Base-by-base conservation (phyloP, 2,329 filamentous ascomycete genomes). In the Microsporum canis region DNA sequence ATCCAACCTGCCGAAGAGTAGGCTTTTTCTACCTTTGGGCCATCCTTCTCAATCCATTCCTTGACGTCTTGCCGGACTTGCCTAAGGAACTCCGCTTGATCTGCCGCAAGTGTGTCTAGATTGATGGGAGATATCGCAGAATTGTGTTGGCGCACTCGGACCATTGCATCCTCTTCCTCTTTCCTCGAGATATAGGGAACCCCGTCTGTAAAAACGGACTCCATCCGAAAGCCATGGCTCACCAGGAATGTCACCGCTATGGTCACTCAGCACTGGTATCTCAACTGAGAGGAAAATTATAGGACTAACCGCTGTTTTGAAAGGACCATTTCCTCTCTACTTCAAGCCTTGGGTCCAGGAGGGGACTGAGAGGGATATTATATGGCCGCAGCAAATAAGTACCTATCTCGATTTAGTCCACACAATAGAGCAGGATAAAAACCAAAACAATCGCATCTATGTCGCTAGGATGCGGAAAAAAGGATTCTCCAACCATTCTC, bases 321-420 rank as follows among this genome's bases (percentile, higher is more conserved):
- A 81, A 81, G 10, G 77, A 77, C 68, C 85, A 83, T 58, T 79
- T 79, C n/a, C 85, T 79, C 64, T 85, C 82, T 47, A 87, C 69
- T 14, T 81, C 80, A 31, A 86, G 69, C 14, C 77, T 77, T 60
- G 76, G 72, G 58, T 82, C 77, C 17, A 76, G 68, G 8, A 85
- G 68, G 1, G 85, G 85, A 63, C 76, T 84, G 58, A 88, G 69
- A 65, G 81, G 78, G 71, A 88, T 78, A 71, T 88, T 88, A 74
- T 85, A 88, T 1, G 85, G 84, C 29, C 80, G 80, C 38, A 85
- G 73, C 4, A 79, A 75, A 67, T 88, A 88, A 47, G 72, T 68
- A 61, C 73, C 80, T 77, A 60, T 57, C 23, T 1, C 3, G 55
- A 41, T 5, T 41, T 43, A 41, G 34, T 29, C 36, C 39, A 57